Conservation (phyloP, 2,329 filamentous ascomycete species). For the Cercospora zeae-maydis region DNA sequence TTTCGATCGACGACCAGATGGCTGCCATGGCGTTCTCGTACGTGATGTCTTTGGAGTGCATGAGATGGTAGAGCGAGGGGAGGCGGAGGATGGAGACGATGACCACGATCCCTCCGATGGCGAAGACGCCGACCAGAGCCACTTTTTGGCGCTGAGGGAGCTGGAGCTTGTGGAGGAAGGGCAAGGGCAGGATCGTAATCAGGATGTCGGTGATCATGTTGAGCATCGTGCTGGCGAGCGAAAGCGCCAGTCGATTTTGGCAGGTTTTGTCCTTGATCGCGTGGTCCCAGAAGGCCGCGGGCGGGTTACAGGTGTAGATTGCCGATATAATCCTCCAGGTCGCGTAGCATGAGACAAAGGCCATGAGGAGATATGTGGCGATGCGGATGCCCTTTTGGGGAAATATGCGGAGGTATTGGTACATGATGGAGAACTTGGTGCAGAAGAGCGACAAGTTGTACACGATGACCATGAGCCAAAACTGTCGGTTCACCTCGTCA, state of each 20-base stretch:
- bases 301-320: conserved; percentile 42
- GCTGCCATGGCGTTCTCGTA: conserved; percentile 31
- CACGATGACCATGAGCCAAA: conserved; percentile 25
- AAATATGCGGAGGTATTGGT: conserved; percentile 49
- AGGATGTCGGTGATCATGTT: conserved; percentile 39
- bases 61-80: conserved; percentile 28
- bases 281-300: conserved; percentile 39
- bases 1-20: conserved; percentile 37
- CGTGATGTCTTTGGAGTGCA: conserved; percentile 28
- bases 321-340: conserved; percentile 37
- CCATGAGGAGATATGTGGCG: conserved; percentile 29
- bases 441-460: conserved; percentile 39
- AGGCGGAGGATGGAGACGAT: conserved; percentile 34
- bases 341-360: conserved; percentile 33
- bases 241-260: conserved; percentile 12
- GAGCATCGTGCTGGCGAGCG: conserved; percentile 35
- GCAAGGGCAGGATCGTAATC: conserved; percentile 36
- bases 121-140: conserved; percentile 36
- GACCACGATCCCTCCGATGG: conserved; percentile 33
- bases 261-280: conserved; percentile 14
- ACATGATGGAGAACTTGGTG: conserved; percentile 46
- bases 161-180: conserved; percentile 34
- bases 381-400: conserved; percentile 39
- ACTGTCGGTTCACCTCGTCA: neutral
- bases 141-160: conserved; percentile 33